Percentiles rank a stretch among this genome's conserved stretches.
phyloP scores from a whole-genome alignment of 768 basidiomycete genomes.

The Chalciporus chontae region DNA sequence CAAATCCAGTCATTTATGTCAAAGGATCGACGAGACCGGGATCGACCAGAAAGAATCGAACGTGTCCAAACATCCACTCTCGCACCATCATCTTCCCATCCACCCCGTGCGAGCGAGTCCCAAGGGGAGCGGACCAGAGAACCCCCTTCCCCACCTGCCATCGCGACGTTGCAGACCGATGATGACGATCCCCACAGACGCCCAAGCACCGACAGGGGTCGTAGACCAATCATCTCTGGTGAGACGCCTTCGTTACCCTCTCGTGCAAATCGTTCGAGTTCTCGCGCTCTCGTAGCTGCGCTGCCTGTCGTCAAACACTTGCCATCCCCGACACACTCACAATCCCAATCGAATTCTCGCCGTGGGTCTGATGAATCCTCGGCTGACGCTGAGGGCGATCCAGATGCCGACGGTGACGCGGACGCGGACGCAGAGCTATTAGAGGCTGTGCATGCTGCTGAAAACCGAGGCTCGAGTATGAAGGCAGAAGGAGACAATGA shows the following conservation, averaged over 20 bases:
- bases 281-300: constrained; percentile 10
- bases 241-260: constrained; percentile 1
- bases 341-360: constrained; percentile 22
- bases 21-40: constrained; percentile 27
- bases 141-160: constrained; percentile 32
- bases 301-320: constrained; percentile 21
- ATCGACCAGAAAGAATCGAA: constrained; percentile 4
- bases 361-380: constrained; percentile 28
- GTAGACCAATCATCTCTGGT: constrained; percentile 29
- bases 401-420: constrained; percentile 36
- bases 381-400: constrained; percentile 30
- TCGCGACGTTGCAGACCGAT: constrained; percentile 28
- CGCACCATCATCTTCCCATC: constrained; percentile 14
- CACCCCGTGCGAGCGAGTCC: constrained; percentile 11
- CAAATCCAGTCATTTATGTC: constrained; percentile 24
- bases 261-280: background rate
- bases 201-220: constrained; percentile 21
- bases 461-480: constrained; percentile 37
- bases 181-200: constrained; percentile 24
- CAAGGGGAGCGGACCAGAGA: constrained; percentile 20
- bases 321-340: constrained; percentile 23
- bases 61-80: constrained; percentile 25
- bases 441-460: constrained; percentile 51
- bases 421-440: constrained; percentile 45
- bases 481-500: constrained; percentile 29